Evolutionary conservation across 139 green algal species (phyloP), one percentile per base, ranked within the genome.

Genomic region (Auxenochlorella pyrenoidosa): DNA sequence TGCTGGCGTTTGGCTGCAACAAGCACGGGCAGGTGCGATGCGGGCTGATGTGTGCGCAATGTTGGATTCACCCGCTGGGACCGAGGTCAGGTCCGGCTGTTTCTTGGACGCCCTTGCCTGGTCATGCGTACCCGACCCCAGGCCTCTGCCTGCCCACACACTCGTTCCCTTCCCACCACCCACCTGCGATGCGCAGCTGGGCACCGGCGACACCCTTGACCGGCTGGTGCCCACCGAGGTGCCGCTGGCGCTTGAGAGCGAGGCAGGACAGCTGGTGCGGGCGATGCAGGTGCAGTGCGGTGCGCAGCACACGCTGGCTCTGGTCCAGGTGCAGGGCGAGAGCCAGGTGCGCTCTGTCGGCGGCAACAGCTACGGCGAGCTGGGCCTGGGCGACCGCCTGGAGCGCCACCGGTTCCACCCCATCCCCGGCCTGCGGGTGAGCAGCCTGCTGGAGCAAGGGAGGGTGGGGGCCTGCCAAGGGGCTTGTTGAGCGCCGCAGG

Each of bases 1-100:
- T 97, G 41, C 86, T 96, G 19, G 91, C 89, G 0, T 97, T 95
- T 84, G 95, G 95, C 15, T 81, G 75, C 76, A 97, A 97, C 92
- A 88, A 84, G 44, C 59, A 89, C 30, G 92, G 92, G 22, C 82
- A 87, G 51, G 80, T 72, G 38, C 16, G 79, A 5, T 24, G 58
- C 54, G 12, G 19, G 32, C 15, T 16, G 47, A 15, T 71, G 59
- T 3, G 28, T 10, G 59, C 19, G 3, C 21, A 16, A n/a, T 10
- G 59, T 68, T 68, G 59, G 19, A 68, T 58, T 6, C 12, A n/a
- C n/a, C n/a, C n/a, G n/a, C n/a, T n/a, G n/a, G n/a, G n/a, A n/a
- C n/a, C n/a, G n/a, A n/a, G n/a, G n/a, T n/a, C n/a, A n/a, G n/a
- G n/a, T n/a, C 10, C 3, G 8, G 21, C 13, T 68, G 59, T 16